Evolutionary conservation across 164 flowering plant genomes (phyloP), one percentile per base, ranked within the genome.

Genomic region (Stephania cephalantha): DNA sequence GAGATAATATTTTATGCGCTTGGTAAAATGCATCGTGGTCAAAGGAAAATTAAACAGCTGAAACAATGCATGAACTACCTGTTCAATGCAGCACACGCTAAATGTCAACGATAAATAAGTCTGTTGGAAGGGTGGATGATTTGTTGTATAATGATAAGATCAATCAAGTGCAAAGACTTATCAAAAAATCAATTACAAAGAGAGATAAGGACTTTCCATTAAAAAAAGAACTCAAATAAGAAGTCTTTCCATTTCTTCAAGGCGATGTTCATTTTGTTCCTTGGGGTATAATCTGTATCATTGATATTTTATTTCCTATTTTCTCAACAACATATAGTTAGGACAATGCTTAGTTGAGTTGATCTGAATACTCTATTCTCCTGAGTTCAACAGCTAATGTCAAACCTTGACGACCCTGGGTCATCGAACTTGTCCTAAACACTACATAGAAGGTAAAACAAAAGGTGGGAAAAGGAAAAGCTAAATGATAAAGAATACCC

Each of bases 401-500:
- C 61, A 55, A 55, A 55, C 61, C 61, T 55, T 55, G 2, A 64
- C 31, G 3, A n/a, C 5, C 30, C 67, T 63, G 6, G 67, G 67
- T 63, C 67, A 63, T n/a, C 22, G 1, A 22, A 63, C 9, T 63
- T 10, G 22, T 53, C 25, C 25, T 30, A 7, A 25, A 68, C 0
- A n/a, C 30, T 25, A 25, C 25, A 25, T 25, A 67, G 5, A 15
- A 58, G 64, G 64, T 15, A n/a, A 58, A n/a, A 58, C 5, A 1
- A 58, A 58, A 2, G 20, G 13, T 0, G 4, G 18, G 64, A n/a
- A n/a, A 58, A 58, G 42, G 69, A 67, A 58, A 71, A 72, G 17
- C 15, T 52, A 48, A 53, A 63, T 63, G 6, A n/a, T 63, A 29
- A 63, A 73, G 10, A 20, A 18, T 82, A 86, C 89, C 88, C 84